Evolutionary conservation across 2,329 filamentous ascomycete species (phyloP).

Genomic region (Xylariaceae sp.): DNA sequence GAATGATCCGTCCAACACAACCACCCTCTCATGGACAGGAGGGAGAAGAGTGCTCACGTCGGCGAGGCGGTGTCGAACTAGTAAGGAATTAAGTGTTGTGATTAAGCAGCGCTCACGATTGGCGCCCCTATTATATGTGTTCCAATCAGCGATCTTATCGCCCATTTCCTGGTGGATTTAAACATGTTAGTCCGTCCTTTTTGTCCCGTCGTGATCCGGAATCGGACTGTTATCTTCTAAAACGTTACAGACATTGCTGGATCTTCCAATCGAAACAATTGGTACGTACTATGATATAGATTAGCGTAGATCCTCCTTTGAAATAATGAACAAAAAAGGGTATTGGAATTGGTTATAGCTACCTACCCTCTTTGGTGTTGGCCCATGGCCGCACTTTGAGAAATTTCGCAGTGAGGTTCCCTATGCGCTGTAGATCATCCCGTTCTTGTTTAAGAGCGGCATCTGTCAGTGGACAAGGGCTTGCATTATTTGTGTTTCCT

Average conservation of each 20-base stretch:
- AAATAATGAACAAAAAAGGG: too few species aligned
- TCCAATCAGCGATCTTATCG: constrained; percentile 63
- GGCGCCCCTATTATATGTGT: constrained; percentile 60
- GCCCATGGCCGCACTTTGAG: constrained; percentile 77
- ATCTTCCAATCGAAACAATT: too few species aligned
- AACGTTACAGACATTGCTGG: too few species aligned
- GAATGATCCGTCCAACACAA: constrained; percentile 74
- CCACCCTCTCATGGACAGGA: constrained; percentile 64
- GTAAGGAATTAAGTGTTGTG: constrained; percentile 69
- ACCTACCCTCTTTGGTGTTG: constrained; percentile 49
- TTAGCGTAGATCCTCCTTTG: too few species aligned
- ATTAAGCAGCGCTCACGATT: constrained; percentile 62
- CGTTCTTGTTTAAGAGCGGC: constrained; percentile 41
- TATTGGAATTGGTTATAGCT: too few species aligned
- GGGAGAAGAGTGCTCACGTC: constrained; percentile 71
- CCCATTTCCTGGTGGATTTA: too few species aligned
- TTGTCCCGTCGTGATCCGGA: too few species aligned
- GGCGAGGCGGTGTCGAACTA: constrained; percentile 72
- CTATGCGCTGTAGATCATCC: constrained; percentile 63
- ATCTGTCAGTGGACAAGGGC: constrained; percentile 26
- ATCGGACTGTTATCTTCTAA: too few species aligned
- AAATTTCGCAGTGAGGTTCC: constrained; percentile 65
- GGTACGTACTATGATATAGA: too few species aligned
- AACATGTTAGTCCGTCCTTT: too few species aligned
- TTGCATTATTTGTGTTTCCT: background rate